Percentiles rank a stretch among this genome's conserved stretches.
Evolutionary conservation across 192 early-diverging fungal genomes (phyloP).

Genomic region (Linnemannia zychae): DNA sequence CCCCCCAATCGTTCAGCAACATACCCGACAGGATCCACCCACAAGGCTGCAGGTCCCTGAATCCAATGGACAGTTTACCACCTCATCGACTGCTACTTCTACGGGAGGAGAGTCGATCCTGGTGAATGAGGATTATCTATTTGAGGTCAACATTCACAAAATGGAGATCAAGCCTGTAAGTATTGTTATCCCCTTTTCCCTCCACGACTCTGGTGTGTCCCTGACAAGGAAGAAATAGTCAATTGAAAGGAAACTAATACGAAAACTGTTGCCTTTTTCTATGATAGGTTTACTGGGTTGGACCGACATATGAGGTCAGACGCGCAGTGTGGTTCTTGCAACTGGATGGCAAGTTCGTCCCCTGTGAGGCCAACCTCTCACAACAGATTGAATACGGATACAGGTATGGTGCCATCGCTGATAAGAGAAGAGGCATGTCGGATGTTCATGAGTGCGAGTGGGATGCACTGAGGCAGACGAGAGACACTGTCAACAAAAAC

Average conservation of each 20-base stretch:
- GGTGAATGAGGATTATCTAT: slow-evolving; percentile 85
- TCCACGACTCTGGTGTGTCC: background rate
- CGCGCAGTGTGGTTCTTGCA: slow-evolving; percentile 89
- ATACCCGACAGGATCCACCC: slow-evolving; percentile 1
- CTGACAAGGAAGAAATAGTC: background rate
- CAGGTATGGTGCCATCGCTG: slow-evolving; percentile 34
- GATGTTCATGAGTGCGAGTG: background rate
- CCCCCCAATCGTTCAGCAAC: background rate
- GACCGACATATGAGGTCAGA: slow-evolving; percentile 83
- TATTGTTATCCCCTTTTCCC: slow-evolving; percentile 4
- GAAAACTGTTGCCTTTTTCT: background rate
- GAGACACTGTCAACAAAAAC: background rate
- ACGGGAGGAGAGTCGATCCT: slow-evolving; percentile 60
- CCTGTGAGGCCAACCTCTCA: slow-evolving; percentile 87
- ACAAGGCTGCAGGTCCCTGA: slow-evolving; percentile 44
- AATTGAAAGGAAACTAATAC: background rate
- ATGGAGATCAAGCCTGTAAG: slow-evolving; percentile 70
- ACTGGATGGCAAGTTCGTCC: slow-evolving; percentile 74
- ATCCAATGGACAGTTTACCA: background rate
- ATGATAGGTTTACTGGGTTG: slow-evolving; percentile 83
- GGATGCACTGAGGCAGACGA: background rate
- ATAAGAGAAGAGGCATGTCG: background rate
- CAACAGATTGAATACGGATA: slow-evolving; percentile 89
- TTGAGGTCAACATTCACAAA: slow-evolving; percentile 82
- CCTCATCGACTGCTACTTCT: background rate